phyloP scores from a whole-genome alignment of 768 basidiomycete species.

The Butyriboletus loyo region DNA sequence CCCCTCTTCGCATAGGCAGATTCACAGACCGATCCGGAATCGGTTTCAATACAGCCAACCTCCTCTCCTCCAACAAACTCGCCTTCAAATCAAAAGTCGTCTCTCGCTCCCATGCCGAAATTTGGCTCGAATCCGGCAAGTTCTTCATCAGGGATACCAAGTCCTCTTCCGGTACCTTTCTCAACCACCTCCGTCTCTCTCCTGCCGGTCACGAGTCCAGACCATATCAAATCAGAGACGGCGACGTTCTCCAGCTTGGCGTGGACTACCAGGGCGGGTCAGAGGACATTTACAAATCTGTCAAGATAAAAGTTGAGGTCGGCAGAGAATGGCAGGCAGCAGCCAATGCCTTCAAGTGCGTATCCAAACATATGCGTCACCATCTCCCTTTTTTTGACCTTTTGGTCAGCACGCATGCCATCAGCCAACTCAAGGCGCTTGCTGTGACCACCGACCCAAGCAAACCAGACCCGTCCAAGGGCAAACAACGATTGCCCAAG shows the following conservation, averaged over 20 bases:
- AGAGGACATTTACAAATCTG: constrained; percentile 95
- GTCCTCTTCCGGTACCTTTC: constrained; percentile 86
- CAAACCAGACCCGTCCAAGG: constrained; percentile 18
- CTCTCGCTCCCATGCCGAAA: constrained; percentile 89
- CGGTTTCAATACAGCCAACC: constrained; percentile 62
- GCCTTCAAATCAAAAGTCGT: constrained; percentile 97
- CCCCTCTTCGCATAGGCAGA: constrained; percentile 82
- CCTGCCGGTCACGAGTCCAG: constrained; percentile 79
- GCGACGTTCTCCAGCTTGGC: constrained; percentile 91
- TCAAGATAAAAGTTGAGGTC: constrained; percentile 92
- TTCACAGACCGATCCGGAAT: constrained; percentile 86
- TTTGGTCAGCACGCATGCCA: constrained; percentile 54
- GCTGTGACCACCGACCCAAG: constrained; percentile 38
- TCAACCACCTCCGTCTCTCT: constrained; percentile 91
- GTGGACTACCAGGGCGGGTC: constrained; percentile 97
- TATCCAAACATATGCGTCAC: background rate
- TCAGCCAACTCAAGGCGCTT: constrained; percentile 79
- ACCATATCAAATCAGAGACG: constrained; percentile 80
- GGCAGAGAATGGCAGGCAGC: constrained; percentile 87
- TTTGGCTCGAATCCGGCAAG: constrained; percentile 72
- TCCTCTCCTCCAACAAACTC: constrained; percentile 75
- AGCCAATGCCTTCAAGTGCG: constrained; percentile 84
- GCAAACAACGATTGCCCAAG: constrained; percentile 33
- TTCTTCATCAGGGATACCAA: constrained; percentile 92
- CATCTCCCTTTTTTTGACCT: background rate